These are phyloP conservation scores for Diplosphaera chodatii DNA, from an alignment of 139 green algal genomes.

Conservation along the genomic window DNA sequence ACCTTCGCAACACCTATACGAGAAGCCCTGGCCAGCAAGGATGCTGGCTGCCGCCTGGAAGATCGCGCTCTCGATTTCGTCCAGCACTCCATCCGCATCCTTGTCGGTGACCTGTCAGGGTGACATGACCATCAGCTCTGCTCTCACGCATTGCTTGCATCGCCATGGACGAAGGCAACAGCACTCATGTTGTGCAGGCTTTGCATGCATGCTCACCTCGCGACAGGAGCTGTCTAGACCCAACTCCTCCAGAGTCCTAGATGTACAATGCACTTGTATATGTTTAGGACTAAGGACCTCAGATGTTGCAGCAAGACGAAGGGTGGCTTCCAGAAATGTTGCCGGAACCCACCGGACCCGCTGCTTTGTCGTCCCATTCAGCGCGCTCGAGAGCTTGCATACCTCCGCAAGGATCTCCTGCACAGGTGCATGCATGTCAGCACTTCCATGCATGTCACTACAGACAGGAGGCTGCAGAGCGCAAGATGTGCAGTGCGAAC, in stretches of 20 bases:
- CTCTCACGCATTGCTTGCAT: too few species aligned
- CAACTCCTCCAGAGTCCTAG: constrained; percentile 50
- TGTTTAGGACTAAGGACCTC: not conserved
- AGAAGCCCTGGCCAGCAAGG: constrained; percentile 63
- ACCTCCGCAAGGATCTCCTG: too few species aligned
- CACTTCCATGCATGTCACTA: too few species aligned
- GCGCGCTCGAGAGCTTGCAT: too few species aligned
- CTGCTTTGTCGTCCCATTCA: too few species aligned
- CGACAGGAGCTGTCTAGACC: constrained; percentile 46
- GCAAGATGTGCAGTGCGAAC: too few species aligned
- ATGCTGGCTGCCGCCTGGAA: constrained; percentile 57
- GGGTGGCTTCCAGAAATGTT: not conserved
- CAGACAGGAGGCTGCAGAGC: too few species aligned
- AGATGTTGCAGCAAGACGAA: not conserved
- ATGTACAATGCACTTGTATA: not conserved
- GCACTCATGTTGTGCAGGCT: too few species aligned
- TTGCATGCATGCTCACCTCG: constrained; percentile 26
- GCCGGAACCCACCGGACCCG: too few species aligned
- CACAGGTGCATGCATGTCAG: too few species aligned
- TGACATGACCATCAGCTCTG: too few species aligned
- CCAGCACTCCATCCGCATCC: constrained; percentile 60
- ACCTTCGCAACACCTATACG: constrained; percentile 19
- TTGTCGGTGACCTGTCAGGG: constrained; percentile 87
- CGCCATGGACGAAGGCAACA: too few species aligned
- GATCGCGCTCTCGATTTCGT: constrained; percentile 73